phyloP scores from a whole-genome alignment of 768 basidiomycete genomes.

The Russula foetens region DNA sequence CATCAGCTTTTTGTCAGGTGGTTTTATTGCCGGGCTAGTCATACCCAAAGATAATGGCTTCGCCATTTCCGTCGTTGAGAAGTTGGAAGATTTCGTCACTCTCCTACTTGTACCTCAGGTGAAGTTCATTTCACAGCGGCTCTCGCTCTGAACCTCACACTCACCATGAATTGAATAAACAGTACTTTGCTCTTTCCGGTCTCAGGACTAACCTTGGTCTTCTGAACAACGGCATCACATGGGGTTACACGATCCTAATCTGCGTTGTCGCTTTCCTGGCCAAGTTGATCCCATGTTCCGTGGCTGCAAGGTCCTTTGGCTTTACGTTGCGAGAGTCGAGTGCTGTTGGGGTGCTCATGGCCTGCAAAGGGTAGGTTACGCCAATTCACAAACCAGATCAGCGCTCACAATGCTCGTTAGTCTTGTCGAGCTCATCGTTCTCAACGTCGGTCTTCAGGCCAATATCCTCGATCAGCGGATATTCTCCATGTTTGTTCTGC shows the following conservation, averaged over 20 bases:
- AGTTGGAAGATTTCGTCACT: conserved; percentile 79
- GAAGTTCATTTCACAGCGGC: conserved; percentile 23
- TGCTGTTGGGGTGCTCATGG: conserved; percentile 84
- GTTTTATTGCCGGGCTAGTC: conserved; percentile 75
- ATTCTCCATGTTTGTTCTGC: conserved; percentile 88
- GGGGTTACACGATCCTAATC: conserved; percentile 76
- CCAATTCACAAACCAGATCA: neutral
- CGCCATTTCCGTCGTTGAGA: conserved; percentile 73
- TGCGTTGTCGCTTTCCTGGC: conserved; percentile 67
- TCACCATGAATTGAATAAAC: conserved; percentile 15
- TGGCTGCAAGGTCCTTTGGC: conserved; percentile 48
- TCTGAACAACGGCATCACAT: conserved; percentile 64
- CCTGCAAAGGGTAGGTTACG: conserved; percentile 67
- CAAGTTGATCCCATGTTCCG: conserved; percentile 69
- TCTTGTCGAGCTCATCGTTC: conserved; percentile 81
- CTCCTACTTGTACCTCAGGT: conserved; percentile 73
- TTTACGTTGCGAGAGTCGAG: conserved; percentile 72
- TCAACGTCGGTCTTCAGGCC: conserved; percentile 78
- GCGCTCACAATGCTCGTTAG: conserved; percentile 26
- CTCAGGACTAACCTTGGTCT: conserved; percentile 73
- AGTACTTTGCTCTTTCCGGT: conserved; percentile 80
- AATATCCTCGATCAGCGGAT: conserved; percentile 52
- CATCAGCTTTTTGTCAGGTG: conserved; percentile 38
- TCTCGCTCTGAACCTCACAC: neutral
- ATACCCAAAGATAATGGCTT: conserved; percentile 80